Evolutionary conservation across 2,329 filamentous ascomycete species (phyloP), one percentile per base, ranked within the genome.

Genomic region (Cladosporium sp.): DNA sequence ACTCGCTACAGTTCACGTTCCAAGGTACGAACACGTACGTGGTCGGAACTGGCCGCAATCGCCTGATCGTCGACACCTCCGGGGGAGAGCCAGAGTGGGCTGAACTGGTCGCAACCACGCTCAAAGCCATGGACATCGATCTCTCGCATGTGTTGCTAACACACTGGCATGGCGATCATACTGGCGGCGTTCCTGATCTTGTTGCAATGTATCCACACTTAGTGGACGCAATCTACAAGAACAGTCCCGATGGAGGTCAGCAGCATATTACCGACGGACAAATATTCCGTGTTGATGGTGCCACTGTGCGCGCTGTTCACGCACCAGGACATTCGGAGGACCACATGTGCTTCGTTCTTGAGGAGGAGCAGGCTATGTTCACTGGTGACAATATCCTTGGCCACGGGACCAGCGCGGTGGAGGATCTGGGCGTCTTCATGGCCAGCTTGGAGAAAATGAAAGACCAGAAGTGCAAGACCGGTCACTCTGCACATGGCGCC

Each of bases 401-500:
- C 1, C 69, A 77, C 47, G 77, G 77, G 0, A 73, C 67, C 15
- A 71, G 67, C 34, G 76, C 70, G 0, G 73, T 76, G 0, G 74
- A 78, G 62, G 69, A 78, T 47, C 66, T 79, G 0, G 66, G 69
- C 4, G 59, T 60, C 2, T 80, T 69, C 56, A 75, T 78, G 71
- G 58, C 58, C 7, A 70, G 63, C 6, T 66, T 78, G 5, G 63
- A 63, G 2, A 65, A 60, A 12, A 76, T 78, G 74, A 55, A 63
- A 2, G 45, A 58, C 0, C 70, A 75, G 1, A 63, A 67, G 8
- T 80, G 77, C 59, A 36, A 11, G 0, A 63, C 62, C 1, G 79
- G 78, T 0, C 79, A 81, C 61, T 74, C 79, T 0, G 79, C 74
- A 2, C 80, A 82, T 58, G 79, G 79, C 3, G 65, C 60, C 0